Percentiles rank a stretch among this genome's conserved stretches.
Conservation (phyloP, 2,329 filamentous ascomycete species). For the Monosporascus sp. region DNA sequence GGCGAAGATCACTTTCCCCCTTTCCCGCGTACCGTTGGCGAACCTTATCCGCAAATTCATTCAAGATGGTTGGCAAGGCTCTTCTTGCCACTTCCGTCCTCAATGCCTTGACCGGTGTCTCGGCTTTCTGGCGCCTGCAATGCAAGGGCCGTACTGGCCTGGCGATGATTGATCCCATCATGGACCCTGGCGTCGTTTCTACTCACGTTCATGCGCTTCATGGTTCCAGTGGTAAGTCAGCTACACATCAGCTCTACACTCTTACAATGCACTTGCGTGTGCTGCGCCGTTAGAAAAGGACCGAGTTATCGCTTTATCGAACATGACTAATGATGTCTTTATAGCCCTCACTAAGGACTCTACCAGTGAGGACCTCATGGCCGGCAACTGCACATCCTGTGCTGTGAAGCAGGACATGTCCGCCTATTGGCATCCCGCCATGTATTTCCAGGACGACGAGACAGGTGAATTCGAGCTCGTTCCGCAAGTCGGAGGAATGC, state of each 20-base stretch:
- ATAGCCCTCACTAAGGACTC: conserved; percentile 61
- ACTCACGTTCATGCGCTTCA: conserved; percentile 70
- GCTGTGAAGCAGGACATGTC: conserved; percentile 76
- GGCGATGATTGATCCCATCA: conserved; percentile 72
- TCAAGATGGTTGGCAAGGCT: conserved; percentile 18
- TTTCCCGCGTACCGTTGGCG: not conserved
- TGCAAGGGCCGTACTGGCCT: conserved; percentile 67
- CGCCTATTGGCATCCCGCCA: conserved; percentile 76
- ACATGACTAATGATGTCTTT: not conserved
- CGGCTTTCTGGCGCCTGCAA: conserved; percentile 87
- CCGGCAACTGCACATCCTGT: conserved; percentile 73
- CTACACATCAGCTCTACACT: no score
- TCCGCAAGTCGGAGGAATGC: conserved; percentile 72
- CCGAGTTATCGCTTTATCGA: not conserved
- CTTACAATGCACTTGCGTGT: no score
- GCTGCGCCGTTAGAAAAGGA: no score
- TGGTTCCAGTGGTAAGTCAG: conserved; percentile 66
- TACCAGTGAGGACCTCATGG: conserved; percentile 50
- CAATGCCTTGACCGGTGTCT: conserved; percentile 32
- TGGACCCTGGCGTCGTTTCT: conserved; percentile 54
- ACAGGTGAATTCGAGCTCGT: conserved; percentile 67
- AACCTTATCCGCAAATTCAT: not conserved
- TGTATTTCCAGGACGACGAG: conserved; percentile 67
- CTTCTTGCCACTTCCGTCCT: conserved; percentile 24
- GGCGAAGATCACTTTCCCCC: not conserved